These are phyloP conservation scores for Cyberlindnera amylophila DNA, from an alignment of 805 yeast species.

Conservation along the genomic window DNA sequence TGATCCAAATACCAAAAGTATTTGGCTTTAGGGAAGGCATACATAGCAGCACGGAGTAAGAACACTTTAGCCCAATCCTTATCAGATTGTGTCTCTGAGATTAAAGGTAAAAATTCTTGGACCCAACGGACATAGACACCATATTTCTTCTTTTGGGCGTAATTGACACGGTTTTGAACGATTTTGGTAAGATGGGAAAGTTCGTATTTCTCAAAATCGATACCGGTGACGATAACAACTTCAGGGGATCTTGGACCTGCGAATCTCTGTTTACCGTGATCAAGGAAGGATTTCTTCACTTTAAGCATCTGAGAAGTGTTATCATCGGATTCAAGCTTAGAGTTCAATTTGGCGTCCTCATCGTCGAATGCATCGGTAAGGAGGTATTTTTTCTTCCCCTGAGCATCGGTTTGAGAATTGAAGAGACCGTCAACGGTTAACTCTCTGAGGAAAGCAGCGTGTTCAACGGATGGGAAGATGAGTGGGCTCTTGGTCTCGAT, in stretches of 20 bases:
- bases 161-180: conserved; percentile 84
- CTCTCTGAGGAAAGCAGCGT: conserved; percentile 58
- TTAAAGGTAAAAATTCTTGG: conserved; percentile 71
- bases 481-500: conserved; percentile 47
- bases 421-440: conserved; percentile 51
- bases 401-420: conserved; percentile 42
- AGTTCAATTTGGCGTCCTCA: conserved; percentile 37
- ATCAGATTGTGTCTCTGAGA: conserved; percentile 40
- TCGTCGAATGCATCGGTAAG: conserved; percentile 34
- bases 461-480: conserved; percentile 74
- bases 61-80: conserved; percentile 62
- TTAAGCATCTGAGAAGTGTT: conserved; percentile 32
- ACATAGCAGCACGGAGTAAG: conserved; percentile 81
- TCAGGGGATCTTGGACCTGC: conserved; percentile 46
- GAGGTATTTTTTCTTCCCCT: conserved; percentile 35
- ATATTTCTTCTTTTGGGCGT: conserved; percentile 75
- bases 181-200: conserved; percentile 57
- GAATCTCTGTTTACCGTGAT: conserved; percentile 59
- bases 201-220: conserved; percentile 69
- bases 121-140: conserved; percentile 83
- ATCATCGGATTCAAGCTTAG: conserved; percentile 32
- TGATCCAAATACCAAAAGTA: conserved; percentile 88
- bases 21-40: conserved; percentile 87
- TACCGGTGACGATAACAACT: conserved; percentile 69
- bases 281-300: conserved; percentile 56